Evolutionary conservation across 768 basidiomycete species (phyloP).

Genomic region (Aureoboletus auriporus): DNA sequence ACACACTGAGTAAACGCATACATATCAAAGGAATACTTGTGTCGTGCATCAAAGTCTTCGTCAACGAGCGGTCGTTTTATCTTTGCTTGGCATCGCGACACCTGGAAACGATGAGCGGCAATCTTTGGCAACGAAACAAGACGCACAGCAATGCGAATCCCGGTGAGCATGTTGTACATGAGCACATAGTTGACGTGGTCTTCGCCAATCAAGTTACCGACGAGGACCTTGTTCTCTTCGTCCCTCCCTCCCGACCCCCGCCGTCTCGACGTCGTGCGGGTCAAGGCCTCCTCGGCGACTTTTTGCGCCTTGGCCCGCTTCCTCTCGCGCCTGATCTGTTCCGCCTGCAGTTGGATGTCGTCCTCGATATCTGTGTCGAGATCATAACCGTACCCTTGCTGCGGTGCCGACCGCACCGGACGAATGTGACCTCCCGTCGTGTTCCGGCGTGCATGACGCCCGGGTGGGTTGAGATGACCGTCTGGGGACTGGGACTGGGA

Average conservation of each 20-base stretch:
- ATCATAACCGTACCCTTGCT: conserved; percentile 37
- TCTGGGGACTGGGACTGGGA: conserved; percentile 32
- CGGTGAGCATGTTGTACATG: conserved; percentile 99
- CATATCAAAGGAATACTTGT: conserved; percentile 99
- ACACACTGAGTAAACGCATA: conserved; percentile 34
- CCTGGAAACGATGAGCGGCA: conserved; percentile 41
- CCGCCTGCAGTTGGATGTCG: conserved; percentile 84
- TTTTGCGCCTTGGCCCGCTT: conserved; percentile 68
- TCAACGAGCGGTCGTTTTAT: conserved; percentile 78
- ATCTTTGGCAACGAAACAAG: not conserved
- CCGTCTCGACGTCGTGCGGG: conserved; percentile 25
- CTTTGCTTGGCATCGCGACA: conserved; percentile 96
- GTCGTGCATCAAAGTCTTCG: conserved; percentile 83
- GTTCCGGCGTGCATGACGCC: conserved; percentile 58
- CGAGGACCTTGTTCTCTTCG: conserved; percentile 59
- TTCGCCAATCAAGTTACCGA: conserved; percentile 97
- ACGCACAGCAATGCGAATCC: conserved; percentile 90
- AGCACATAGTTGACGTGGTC: conserved; percentile 98
- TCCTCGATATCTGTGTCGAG: conserved; percentile 37
- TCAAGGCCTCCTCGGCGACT: conserved; percentile 58
- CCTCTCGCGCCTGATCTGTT: conserved; percentile 79
- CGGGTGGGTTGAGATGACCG: conserved; percentile 53
- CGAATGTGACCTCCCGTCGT: conserved; percentile 58
- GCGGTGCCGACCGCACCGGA: conserved; percentile 25
- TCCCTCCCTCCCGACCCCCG: conserved; percentile 22